Evolutionary conservation across 2,329 filamentous ascomycete genomes (phyloP).

Genomic region (Fusarium albidum): DNA sequence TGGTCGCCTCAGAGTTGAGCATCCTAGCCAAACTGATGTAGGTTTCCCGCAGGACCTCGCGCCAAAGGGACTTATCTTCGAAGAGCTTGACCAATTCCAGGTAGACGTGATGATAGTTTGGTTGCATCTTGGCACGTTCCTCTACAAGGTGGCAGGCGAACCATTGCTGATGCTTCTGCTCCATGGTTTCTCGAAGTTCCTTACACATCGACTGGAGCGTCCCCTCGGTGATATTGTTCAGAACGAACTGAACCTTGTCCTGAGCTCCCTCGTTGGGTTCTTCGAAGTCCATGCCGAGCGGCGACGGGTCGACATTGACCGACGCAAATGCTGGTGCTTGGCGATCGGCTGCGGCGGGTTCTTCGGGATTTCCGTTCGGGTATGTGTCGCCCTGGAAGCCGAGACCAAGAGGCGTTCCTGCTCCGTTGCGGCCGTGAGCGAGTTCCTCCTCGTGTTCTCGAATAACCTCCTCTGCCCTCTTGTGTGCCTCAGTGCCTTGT

Average conservation of each 20-base stretch:
- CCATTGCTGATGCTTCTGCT: conserved; percentile 89
- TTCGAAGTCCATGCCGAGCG: conserved; percentile 72
- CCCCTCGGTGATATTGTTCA: conserved; percentile 94
- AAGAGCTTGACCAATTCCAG: conserved; percentile 88
- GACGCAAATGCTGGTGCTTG: conserved; percentile 77
- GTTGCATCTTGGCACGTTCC: conserved; percentile 95
- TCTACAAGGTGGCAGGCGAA: conserved; percentile 96
- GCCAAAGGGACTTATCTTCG: conserved; percentile 80
- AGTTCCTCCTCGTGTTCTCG: conserved; percentile 71
- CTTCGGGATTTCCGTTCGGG: conserved; percentile 76
- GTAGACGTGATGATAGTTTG: conserved; percentile 95
- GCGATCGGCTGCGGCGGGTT: conserved; percentile 65
- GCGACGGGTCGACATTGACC: conserved; percentile 76
- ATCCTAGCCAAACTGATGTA: conserved; percentile 86
- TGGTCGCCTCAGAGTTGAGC: conserved; percentile 87
- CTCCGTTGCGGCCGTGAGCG: conserved; percentile 63
- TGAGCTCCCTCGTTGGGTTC: conserved; percentile 86
- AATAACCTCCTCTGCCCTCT: conserved; percentile 82
- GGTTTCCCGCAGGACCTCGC: conserved; percentile 91
- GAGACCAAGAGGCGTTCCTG: conserved; percentile 48
- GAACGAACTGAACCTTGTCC: conserved; percentile 92
- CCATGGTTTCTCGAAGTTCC: conserved; percentile 81
- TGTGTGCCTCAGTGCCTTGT: conserved; percentile 84
- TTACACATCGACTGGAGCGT: conserved; percentile 86
- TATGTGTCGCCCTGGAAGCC: conserved; percentile 57